phyloP scores from a whole-genome alignment of 202 grass and related monocot genomes.

The Setaria italica region DNA sequence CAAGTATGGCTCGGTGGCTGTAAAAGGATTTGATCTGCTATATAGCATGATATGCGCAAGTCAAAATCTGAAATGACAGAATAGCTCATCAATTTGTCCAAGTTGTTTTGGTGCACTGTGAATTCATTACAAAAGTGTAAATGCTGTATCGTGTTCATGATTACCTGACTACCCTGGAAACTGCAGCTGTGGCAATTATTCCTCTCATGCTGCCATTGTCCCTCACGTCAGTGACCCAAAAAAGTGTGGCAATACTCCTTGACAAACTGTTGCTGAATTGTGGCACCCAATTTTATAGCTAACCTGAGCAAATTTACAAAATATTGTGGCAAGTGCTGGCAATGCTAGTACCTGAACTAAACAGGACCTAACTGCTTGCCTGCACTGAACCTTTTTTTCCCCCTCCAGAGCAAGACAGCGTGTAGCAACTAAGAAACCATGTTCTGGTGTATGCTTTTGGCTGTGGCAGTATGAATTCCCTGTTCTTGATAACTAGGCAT shows the following conservation, averaged over 20 bases:
- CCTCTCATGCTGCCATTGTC: neutral
- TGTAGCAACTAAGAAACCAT: slow-evolving; percentile 3
- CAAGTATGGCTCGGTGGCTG: neutral
- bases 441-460: slow-evolving; percentile 24
- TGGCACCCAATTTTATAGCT: neutral
- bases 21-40: slow-evolving; percentile 3
- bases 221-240: neutral
- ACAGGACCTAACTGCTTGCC: neutral
- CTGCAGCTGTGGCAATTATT: neutral
- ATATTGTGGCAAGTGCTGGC: too few relatives aligned
- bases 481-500: slow-evolving; percentile 14
- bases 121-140: neutral
- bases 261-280: neutral
- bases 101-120: slow-evolving; percentile 4
- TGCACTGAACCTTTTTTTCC: neutral
- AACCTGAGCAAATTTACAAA: too few relatives aligned
- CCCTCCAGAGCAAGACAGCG: slow-evolving; percentile 15
- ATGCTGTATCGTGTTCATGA: slow-evolving; percentile 3
- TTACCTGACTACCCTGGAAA: neutral
- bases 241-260: neutral
- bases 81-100: slow-evolving; percentile 17
- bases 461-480: neutral
- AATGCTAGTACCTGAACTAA: too few relatives aligned
- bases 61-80: neutral
- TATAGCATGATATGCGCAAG: neutral